Conservation (phyloP, 2,329 filamentous ascomycete species). For the Pestalotiopsis sp. region DNA sequence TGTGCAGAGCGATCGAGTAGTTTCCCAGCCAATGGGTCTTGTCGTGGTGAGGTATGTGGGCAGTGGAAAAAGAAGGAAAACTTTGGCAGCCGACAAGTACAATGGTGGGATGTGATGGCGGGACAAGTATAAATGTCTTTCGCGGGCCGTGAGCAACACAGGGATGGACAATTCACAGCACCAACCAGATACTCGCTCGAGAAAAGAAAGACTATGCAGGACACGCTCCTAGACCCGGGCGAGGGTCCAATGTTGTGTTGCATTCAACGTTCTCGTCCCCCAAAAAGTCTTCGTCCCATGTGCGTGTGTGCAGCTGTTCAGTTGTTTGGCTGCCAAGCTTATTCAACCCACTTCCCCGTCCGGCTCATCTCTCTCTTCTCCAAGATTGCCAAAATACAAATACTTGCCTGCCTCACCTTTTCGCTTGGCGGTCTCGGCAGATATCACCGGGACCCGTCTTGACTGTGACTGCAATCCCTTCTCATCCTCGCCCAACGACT, state of each 20-base stretch:
- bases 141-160: no score
- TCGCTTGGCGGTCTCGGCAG: not conserved
- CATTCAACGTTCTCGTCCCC: not conserved
- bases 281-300: not conserved
- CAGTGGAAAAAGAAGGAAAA: no score
- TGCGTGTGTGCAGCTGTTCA: not conserved
- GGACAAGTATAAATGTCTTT: no score
- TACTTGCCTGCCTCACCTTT: no score
- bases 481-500: no score
- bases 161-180: no score
- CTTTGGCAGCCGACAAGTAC: no score
- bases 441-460: not conserved
- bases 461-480: no score
- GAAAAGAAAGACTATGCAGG: not conserved
- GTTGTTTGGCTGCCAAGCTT: not conserved
- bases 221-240: not conserved
- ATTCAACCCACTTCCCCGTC: not conserved
- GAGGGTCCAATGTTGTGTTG: not conserved
- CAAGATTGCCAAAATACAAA: not conserved
- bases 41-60: no score
- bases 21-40: no score
- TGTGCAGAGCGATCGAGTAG: constrained; percentile 51
- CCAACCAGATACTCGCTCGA: no score
- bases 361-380: not conserved
- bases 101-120: no score